A percentile compares a stretch with the other conserved stretches of the same genome.
Evolutionary conservation across 495 filamentous ascomycete species (phyloP).

Genomic region (Lepraria neglecta): DNA sequence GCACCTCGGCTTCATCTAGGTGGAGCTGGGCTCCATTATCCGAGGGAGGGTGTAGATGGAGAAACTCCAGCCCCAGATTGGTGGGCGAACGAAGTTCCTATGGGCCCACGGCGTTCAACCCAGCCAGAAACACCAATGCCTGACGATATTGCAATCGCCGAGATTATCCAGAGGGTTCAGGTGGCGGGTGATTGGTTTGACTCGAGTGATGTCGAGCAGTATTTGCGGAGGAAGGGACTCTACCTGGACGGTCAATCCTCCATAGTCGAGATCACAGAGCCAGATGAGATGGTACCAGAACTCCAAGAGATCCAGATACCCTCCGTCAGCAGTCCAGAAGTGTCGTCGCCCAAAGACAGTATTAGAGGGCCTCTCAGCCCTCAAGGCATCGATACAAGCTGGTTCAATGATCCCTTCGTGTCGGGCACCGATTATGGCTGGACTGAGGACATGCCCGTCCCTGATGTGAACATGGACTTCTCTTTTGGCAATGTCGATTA

Average conservation of each 20-base stretch:
- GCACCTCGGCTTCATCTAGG: constrained; percentile 60
- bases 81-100: constrained; percentile 30
- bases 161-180: constrained; percentile 41
- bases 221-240: constrained; percentile 30
- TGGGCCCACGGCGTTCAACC: constrained; percentile 25
- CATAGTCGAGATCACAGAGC: constrained; percentile 19
- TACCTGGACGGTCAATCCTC: constrained; percentile 25
- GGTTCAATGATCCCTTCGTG: constrained; percentile 8
- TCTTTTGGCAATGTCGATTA: neutral
- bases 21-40: constrained; percentile 61
- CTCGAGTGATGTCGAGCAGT: constrained; percentile 58
- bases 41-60: constrained; percentile 32
- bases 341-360: constrained; percentile 2
- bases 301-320: neutral
- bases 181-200: constrained; percentile 70
- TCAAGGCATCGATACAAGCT: neutral
- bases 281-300: neutral
- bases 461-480: constrained; percentile 9
- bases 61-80: constrained; percentile 32
- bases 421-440: neutral
- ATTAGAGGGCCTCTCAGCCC: constrained; percentile 12
- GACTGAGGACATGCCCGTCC: neutral
- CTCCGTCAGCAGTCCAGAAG: neutral
- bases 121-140: constrained; percentile 38
- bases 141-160: constrained; percentile 35